Evolutionary conservation across 75 land plant species (phyloP), one percentile per base, ranked within the genome.

Genomic region (Picea sitchensis): DNA sequence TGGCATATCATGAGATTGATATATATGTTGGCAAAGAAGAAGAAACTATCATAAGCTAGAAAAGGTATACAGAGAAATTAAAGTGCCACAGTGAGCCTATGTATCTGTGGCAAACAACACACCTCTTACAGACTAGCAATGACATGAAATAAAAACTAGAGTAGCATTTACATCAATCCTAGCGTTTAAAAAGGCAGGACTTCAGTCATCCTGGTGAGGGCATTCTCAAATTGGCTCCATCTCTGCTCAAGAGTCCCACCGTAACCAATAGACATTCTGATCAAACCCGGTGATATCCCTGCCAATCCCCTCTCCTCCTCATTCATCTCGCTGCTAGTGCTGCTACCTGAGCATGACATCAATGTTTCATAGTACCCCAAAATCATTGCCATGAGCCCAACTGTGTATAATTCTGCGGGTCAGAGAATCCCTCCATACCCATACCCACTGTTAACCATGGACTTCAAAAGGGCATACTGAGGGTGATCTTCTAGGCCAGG

Each of bases 261-360:
- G 67, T 92, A 95, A 21, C 98, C 98, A 58, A 95, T 78, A 0
- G 98, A 95, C 94, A 95, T 93, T 65, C 98, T 81, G 18, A 95
- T 82, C 30, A 95, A 81, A 0, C 98, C 98, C 0, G 94, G 90
- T 2, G 95, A 87, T 67, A 95, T 93, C 13, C 96, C 96, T 0
- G 98, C 94, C 61, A 79, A 64, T 20, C 65, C 83, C 78, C 84
- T 77, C 81, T 92, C 96, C 80, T 88, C 90, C 73, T 72, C 84
- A 65, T 73, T 89, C 83, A 93, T 75, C 83, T 95, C 98, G 56
- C 98, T 95, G 88, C 98, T 95, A 34, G 98, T 95, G 82, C 92
- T 95, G 54, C 95, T 92, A 1, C 96, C 94, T 1, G 98, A 94
- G 90, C 98, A 95, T 3, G 98, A 95, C 98, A 95, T 95, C 81